Evolutionary conservation across 768 basidiomycete species (phyloP).

Genomic region (Phylloporus rhodoxanthus): DNA sequence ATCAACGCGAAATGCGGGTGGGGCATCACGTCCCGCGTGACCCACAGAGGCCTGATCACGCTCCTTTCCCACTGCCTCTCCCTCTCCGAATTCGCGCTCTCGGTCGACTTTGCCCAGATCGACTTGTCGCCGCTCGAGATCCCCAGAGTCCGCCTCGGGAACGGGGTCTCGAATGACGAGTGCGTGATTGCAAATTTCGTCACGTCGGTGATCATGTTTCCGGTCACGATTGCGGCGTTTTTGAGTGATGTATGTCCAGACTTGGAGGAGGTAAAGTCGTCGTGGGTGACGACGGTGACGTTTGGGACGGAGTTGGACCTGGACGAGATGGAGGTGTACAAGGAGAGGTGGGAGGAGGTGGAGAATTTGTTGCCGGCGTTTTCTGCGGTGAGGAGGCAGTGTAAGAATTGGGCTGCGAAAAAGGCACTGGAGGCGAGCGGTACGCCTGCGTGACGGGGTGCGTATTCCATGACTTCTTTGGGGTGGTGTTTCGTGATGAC

Average conservation of each 20-base stretch:
- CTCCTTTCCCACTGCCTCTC: conserved; percentile 12
- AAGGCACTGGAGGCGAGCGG: neutral
- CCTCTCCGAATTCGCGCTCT: conserved; percentile 14
- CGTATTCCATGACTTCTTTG: neutral
- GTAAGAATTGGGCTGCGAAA: conserved; percentile 2
- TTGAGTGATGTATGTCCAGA: conserved; percentile 23
- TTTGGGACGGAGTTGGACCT: neutral
- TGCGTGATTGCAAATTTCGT: conserved; percentile 15
- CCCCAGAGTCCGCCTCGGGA: conserved; percentile 1
- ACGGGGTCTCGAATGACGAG: conserved; percentile 7
- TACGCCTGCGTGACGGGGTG: neutral
- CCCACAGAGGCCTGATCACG: conserved; percentile 17
- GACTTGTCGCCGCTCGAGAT: conserved; percentile 2
- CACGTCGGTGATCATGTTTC: conserved; percentile 17
- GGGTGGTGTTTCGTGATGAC: neutral
- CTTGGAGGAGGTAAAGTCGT: conserved; percentile 6
- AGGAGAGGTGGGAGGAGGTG: conserved; percentile 22
- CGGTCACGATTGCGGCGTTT: conserved; percentile 21
- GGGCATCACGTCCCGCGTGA: conserved; percentile 15
- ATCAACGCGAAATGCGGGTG: conserved; percentile 18
- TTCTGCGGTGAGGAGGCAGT: conserved; percentile 16
- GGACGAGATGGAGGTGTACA: conserved; percentile 9
- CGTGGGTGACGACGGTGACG: conserved; percentile 7
- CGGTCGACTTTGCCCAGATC: conserved; percentile 18
- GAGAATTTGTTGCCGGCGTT: conserved; percentile 20